Base-by-base conservation (phyloP, 2,329 filamentous ascomycete genomes). In the Cyphellophora europaea region DNA sequence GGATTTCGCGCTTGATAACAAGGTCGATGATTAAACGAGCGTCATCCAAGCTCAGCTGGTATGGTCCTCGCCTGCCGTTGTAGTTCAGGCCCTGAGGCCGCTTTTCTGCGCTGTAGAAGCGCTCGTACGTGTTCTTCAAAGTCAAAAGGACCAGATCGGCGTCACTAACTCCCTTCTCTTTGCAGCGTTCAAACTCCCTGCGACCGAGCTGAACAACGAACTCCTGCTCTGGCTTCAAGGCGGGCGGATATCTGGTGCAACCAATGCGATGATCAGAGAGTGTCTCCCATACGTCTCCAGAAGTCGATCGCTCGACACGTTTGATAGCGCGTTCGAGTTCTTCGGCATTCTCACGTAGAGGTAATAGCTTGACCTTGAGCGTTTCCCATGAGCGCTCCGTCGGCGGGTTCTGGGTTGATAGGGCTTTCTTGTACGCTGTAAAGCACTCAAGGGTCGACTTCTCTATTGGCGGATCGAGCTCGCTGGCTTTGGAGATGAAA, bases 381-480 rank as follows among this genome's bases (percentile, higher is more conserved):
- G 42, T 36, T 12, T 45, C 42, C 53, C 54, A 57, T 6, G 49
- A 43, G 30, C 51, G 47, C 3, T 48, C 40, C 21, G 49, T 54
- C 6, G 51, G 44, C 6, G 36, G 25, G 23, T 38, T 30, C 16
- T 57, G 59, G 27, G 59, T 54, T 14, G 55, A 53, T 19, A 63
- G 47, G 13, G 58, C 53, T 15, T 54, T 52, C 12, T 54, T 51
- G 42, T 59, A 65, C 1, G 58, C 57, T 1, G 55, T 49, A 37
- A 62, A 63, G 15, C 49, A 50, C 38, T 56, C 50, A 40, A 65
- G 46, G 19, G 56, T 50, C 11, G 47, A 45, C 27, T 45, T 19
- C 17, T 35, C 45, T 32, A 65, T 59, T 6, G 62, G 57, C 3
- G 59, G 57, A 6, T 44, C 45, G 10, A 64, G 49, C 15, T 56